phyloP scores from a whole-genome alignment of 768 basidiomycete genomes.

The Suillus brevipes region DNA sequence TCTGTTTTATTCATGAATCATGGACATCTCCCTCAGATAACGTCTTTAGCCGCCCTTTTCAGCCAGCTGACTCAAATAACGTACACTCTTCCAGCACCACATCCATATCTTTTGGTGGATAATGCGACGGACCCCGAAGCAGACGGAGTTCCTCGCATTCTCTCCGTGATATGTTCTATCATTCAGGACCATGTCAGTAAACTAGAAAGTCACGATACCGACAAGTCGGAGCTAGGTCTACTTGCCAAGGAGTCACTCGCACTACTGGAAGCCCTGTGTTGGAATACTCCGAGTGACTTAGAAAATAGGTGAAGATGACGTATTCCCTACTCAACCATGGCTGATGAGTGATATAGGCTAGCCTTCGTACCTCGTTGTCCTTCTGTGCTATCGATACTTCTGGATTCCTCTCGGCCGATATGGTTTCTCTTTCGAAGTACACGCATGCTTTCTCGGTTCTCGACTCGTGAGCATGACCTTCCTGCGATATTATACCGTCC shows the following conservation, averaged over 20 bases:
- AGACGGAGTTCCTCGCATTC: constrained; percentile 33
- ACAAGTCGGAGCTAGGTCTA: constrained; percentile 22
- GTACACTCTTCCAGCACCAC: constrained; percentile 51
- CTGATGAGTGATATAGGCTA: constrained; percentile 32
- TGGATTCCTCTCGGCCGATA: constrained; percentile 51
- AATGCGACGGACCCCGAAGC: constrained; percentile 21
- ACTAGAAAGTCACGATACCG: constrained; percentile 31
- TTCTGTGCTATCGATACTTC: constrained; percentile 46
- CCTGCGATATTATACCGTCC: not conserved
- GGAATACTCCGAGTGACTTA: constrained; percentile 45
- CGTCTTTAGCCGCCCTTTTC: constrained; percentile 50
- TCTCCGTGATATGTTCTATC: constrained; percentile 42
- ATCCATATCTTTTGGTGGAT: constrained; percentile 36
- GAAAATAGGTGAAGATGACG: constrained; percentile 31
- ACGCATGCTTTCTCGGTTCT: constrained; percentile 54
- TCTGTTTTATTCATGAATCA: constrained; percentile 7
- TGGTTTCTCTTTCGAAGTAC: constrained; percentile 50
- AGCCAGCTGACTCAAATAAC: constrained; percentile 50
- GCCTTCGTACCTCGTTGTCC: constrained; percentile 38
- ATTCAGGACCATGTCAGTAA: constrained; percentile 41
- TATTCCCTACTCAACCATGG: not conserved
- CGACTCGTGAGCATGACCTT: constrained; percentile 47
- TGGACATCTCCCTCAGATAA: constrained; percentile 36
- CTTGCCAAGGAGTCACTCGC: constrained; percentile 45
- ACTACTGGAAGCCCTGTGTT: constrained; percentile 57